These are phyloP conservation scores for Eleusine indica DNA, from an alignment of 176 grass and related monocot genomes.

Conservation along the genomic window DNA sequence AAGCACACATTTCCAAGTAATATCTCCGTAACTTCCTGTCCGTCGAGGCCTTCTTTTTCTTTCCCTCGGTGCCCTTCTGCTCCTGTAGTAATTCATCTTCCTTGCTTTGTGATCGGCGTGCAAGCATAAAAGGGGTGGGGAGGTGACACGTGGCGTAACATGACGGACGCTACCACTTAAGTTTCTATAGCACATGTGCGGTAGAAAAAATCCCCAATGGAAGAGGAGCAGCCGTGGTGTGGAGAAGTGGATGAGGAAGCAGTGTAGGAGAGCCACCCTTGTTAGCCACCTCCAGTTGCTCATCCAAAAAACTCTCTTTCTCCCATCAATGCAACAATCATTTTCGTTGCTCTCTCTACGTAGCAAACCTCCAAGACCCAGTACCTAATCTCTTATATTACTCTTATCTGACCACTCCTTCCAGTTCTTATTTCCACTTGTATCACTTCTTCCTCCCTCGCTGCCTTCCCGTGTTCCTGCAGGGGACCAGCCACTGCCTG, in stretches of 20 bases:
- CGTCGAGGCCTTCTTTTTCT: no score
- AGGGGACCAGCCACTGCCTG: slow-evolving; percentile 29
- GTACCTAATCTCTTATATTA: slow-evolving; percentile 52
- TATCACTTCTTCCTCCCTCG: slow-evolving; percentile 6
- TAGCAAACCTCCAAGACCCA: slow-evolving; percentile 23
- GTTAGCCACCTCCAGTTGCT: slow-evolving; percentile 57
- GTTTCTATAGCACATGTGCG: no score
- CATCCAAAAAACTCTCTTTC: slow-evolving; percentile 43
- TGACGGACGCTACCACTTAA: no score
- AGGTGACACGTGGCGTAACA: no score
- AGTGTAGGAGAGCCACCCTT: slow-evolving; percentile 63
- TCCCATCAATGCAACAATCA: slow-evolving; percentile 12
- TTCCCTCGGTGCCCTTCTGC: no score
- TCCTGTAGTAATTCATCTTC: no score
- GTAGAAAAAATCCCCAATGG: background rate
- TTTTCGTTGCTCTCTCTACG: slow-evolving; percentile 45
- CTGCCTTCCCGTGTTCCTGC: slow-evolving; percentile 19
- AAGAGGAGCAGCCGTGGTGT: background rate
- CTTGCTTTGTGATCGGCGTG: no score
- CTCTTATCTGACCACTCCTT: slow-evolving; percentile 40
- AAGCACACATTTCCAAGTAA: no score
- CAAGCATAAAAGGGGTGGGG: no score
- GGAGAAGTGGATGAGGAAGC: slow-evolving; percentile 67
- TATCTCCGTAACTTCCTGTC: no score
- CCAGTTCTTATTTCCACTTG: slow-evolving; percentile 43